These are phyloP conservation scores for Cocos nucifera DNA, from an alignment of 176 grass and related monocot species.

Conservation along the genomic window DNA sequence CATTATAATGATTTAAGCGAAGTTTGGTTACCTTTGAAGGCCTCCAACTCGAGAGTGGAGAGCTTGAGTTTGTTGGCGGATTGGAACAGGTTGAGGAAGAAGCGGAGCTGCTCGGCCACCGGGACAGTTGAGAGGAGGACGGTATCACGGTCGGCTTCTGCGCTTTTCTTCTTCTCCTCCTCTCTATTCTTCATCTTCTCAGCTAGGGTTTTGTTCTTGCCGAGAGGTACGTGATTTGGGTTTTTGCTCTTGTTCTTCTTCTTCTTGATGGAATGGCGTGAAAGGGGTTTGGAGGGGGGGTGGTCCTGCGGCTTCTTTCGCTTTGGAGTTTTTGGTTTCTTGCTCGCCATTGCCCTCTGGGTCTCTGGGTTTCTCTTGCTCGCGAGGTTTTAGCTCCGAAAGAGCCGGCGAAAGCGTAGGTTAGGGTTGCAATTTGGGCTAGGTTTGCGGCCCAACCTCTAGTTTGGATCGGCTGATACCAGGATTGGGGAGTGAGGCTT, in stretches of 20 bases:
- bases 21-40: conserved; percentile 47
- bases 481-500: no score
- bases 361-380: background rate
- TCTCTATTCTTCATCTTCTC: conserved; percentile 20
- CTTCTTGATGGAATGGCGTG: no score
- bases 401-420: no score
- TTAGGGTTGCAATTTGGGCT: no score
- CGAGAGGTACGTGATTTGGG: background rate
- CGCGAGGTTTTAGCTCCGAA: no score
- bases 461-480: no score
- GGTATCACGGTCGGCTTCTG: background rate
- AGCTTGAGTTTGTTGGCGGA: conserved; percentile 65
- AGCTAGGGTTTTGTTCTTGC: background rate
- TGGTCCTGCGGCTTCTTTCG: conserved; percentile 30
- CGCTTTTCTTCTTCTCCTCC: conserved; percentile 25
- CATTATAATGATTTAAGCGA: background rate
- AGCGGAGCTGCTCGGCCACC: conserved; percentile 48
- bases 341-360: conserved; percentile 16
- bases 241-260: conserved; percentile 4
- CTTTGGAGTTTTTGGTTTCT: conserved; percentile 18
- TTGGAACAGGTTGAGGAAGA: conserved; percentile 74
- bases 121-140: conserved; percentile 35
- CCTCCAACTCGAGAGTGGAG: conserved; percentile 72
- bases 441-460: no score
- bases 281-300: background rate